Percentiles rank a stretch among this genome's conserved stretches.
Evolutionary conservation across 78 protist genomes (phyloP).

Genomic region (Andalucia godoyi): DNA sequence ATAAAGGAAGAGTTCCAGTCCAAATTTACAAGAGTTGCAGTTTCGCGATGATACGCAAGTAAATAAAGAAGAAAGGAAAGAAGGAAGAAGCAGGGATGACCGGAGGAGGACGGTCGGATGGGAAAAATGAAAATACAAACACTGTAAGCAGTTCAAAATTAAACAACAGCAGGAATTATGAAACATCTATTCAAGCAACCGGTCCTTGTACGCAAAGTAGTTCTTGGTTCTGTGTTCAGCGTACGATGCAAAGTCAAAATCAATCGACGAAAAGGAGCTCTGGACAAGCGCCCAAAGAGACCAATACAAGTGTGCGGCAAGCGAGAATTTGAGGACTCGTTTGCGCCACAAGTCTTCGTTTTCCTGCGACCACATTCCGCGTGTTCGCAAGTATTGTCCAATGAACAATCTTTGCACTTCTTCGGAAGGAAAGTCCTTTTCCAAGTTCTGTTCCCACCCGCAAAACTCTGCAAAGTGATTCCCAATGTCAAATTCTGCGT

Average conservation of each 20-base stretch:
- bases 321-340: neutral
- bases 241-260: constrained; percentile 3
- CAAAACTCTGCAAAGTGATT: constrained; percentile 8
- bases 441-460: constrained; percentile 1
- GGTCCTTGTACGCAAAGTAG: no score
- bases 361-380: neutral
- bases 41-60: no score
- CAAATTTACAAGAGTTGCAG: no score
- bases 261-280: neutral
- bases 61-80: no score
- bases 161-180: no score
- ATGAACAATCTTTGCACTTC: neutral
- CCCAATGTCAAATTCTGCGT: neutral
- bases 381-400: neutral
- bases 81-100: no score
- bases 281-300: constrained; percentile 8
- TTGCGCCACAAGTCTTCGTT: neutral
- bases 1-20: no score
- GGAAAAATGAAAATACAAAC: no score
- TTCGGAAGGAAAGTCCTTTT: neutral
- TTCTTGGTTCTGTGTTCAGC: no score
- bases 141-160: no score
- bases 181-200: no score
- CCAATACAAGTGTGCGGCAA: neutral
- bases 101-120: no score